A percentile compares a stretch with the other conserved stretches of the same genome.
Conservation (phyloP, 208 protist species). For the Leishmania arabica region DNA sequence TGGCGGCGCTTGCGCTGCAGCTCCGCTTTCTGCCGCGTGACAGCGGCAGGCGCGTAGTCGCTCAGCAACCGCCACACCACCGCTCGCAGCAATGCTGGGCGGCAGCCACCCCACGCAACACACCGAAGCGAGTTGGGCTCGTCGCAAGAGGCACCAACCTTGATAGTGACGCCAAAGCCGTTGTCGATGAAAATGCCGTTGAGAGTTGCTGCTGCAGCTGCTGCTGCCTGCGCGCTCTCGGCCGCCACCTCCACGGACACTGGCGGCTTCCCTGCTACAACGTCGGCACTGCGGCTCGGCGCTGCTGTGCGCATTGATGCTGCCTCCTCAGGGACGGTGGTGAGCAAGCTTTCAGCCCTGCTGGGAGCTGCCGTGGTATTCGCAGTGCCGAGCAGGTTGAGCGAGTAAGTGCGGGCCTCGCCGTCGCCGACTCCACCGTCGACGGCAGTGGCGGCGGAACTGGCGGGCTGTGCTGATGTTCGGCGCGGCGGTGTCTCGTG, state of each 20-base stretch:
- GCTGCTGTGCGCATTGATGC: background rate
- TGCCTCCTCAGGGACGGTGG: background rate
- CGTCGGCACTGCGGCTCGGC: background rate
- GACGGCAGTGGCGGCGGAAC: background rate
- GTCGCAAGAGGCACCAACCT: constrained; percentile 46
- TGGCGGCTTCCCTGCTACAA: background rate
- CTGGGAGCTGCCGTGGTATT: background rate
- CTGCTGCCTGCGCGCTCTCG: background rate
- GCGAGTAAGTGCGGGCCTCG: background rate
- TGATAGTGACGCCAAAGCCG: constrained; percentile 25
- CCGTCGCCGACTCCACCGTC: background rate
- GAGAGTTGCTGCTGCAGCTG: constrained; percentile 5
- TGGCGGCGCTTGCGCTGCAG: constrained; percentile 62
- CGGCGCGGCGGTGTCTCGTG: background rate
- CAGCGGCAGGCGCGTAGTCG: constrained; percentile 38
- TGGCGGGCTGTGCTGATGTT: background rate
- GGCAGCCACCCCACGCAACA: constrained; percentile 54
- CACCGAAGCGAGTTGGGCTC: constrained; percentile 53
- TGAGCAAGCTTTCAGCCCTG: too few species aligned
- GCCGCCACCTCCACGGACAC: background rate
- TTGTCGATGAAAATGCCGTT: constrained; percentile 19
- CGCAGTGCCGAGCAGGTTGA: background rate
- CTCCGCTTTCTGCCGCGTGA: constrained; percentile 51
- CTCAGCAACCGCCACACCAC: constrained; percentile 68
- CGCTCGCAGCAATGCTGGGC: constrained; percentile 44